Percentiles rank a stretch among this genome's conserved stretches.
Conservation (phyloP, 2,329 filamentous ascomycete species). For the Hymenotorrendiella dingleyae region DNA sequence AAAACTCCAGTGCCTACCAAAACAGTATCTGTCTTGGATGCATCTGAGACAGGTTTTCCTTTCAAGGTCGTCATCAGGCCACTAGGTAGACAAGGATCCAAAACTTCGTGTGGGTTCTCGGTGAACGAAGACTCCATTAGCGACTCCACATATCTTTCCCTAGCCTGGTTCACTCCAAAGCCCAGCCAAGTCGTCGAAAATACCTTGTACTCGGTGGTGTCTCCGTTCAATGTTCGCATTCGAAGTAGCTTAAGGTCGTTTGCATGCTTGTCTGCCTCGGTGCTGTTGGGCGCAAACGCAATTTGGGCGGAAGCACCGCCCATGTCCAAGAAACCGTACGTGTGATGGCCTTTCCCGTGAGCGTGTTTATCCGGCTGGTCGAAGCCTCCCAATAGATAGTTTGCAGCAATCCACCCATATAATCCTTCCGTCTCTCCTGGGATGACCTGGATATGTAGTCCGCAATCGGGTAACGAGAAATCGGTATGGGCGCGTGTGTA, state of each 20-base stretch:
- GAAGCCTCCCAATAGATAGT: slow-evolving; percentile 90
- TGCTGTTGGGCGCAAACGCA: slow-evolving; percentile 90
- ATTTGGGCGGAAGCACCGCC: slow-evolving; percentile 96
- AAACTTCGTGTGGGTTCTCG: slow-evolving; percentile 58
- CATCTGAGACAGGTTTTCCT: slow-evolving; percentile 48
- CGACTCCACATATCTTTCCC: slow-evolving; percentile 73
- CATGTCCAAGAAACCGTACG: slow-evolving; percentile 98
- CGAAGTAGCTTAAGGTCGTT: slow-evolving; percentile 83
- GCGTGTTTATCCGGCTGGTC: slow-evolving; percentile 67
- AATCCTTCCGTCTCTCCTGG: slow-evolving; percentile 91
- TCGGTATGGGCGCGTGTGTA: slow-evolving; percentile 72
- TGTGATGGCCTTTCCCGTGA: slow-evolving; percentile 84
- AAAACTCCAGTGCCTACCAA: slow-evolving; percentile 84
- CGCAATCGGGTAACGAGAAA: slow-evolving; percentile 87
- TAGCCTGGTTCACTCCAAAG: slow-evolving; percentile 92
- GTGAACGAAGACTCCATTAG: slow-evolving; percentile 63
- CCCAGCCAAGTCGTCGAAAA: slow-evolving; percentile 97
- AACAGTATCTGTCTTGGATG: slow-evolving; percentile 39
- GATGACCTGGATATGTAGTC: slow-evolving; percentile 86
- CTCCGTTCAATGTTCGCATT: slow-evolving; percentile 76
- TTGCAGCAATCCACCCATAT: slow-evolving; percentile 96
- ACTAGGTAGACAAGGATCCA: slow-evolving; percentile 83
- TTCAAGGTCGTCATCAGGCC: slow-evolving; percentile 69
- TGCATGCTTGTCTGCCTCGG: slow-evolving; percentile 83
- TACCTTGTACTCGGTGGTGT: slow-evolving; percentile 73